Conservation (phyloP, 2,329 filamentous ascomycete genomes). For the Penicillium sp. region DNA sequence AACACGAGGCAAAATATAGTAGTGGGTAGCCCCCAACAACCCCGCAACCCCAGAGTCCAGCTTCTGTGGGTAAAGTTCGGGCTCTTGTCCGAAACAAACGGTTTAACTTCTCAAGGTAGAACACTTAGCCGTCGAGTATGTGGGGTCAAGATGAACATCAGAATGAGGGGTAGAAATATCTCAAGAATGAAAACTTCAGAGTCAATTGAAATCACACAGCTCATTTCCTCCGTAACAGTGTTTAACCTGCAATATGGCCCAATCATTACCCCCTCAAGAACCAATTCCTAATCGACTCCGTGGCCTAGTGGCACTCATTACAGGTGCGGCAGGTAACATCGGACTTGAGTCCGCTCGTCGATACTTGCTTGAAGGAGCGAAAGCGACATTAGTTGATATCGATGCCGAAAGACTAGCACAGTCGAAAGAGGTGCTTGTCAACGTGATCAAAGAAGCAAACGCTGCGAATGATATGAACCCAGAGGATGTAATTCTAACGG, state of each 20-base stretch:
- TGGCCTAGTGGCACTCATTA: constrained; percentile 13
- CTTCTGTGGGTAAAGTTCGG: too few relatives aligned
- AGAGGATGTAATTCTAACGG: constrained; percentile 35
- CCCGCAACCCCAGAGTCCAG: not conserved
- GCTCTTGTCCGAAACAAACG: not conserved
- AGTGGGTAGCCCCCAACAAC: not conserved
- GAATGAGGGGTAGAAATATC: too few relatives aligned
- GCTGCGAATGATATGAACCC: too few relatives aligned
- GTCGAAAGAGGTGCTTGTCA: constrained; percentile 5
- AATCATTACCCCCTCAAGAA: not conserved
- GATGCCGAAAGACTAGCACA: constrained; percentile 10
- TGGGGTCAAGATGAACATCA: too few relatives aligned
- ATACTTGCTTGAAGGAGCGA: constrained; percentile 42
- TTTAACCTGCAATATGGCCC: too few relatives aligned
- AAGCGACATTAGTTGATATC: constrained; percentile 42
- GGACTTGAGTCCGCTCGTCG: constrained; percentile 41
- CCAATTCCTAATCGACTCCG: constrained; percentile 14
- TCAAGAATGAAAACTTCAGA: too few relatives aligned
- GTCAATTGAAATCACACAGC: too few relatives aligned
- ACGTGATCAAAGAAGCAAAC: constrained; percentile 29
- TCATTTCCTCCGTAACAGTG: too few relatives aligned
- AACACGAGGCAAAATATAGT: not conserved
- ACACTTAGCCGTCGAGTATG: not conserved
- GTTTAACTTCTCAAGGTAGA: not conserved
- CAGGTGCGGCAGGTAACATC: constrained; percentile 17